Evolutionary conservation across 805 yeast species (phyloP).

Genomic region (Yamadazyma philogaea): DNA sequence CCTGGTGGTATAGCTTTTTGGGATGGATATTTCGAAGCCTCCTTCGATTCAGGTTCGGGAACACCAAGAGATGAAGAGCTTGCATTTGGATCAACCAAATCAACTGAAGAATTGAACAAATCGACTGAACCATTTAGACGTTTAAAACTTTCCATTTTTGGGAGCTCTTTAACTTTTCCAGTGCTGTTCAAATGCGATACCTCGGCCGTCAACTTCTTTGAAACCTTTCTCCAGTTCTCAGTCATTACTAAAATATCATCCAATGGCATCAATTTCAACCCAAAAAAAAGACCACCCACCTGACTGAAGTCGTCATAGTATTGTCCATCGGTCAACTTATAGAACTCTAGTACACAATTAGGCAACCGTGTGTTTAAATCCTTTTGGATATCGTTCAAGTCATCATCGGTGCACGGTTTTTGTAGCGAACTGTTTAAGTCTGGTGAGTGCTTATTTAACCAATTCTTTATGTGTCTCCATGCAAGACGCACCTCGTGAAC

Average conservation of each 20-base stretch:
- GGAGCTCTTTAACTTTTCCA: conserved; percentile 18
- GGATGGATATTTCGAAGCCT: conserved; percentile 8
- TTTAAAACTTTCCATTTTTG: conserved; percentile 16
- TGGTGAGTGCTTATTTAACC: conserved; percentile 76
- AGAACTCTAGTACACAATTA: conserved; percentile 74
- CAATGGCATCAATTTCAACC: conserved; percentile 72
- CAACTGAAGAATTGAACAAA: conserved; percentile 8
- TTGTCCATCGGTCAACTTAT: conserved; percentile 88
- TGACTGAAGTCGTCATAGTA: conserved; percentile 72
- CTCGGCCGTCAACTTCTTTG: conserved; percentile 36
- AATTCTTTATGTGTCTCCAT: conserved; percentile 85
- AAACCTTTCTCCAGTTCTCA: conserved; percentile 78
- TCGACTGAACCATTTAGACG: conserved; percentile 7
- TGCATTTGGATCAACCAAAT: conserved; percentile 8
- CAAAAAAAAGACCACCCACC: conserved; percentile 69
- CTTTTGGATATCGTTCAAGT: conserved; percentile 76
- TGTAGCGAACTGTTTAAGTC: conserved; percentile 78
- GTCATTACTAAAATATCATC: conserved; percentile 81
- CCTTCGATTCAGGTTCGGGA: not conserved
- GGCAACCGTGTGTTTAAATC: conserved; percentile 78
- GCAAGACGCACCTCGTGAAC: conserved; percentile 73
- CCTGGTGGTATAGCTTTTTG: conserved; percentile 75
- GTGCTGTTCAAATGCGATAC: conserved; percentile 20
- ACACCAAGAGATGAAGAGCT: conserved; percentile 1
- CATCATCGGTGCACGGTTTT: conserved; percentile 76